Percentiles rank a stretch among this genome's conserved stretches.
These are phyloP conservation scores for Sordariomycetes sp. DNA, from an alignment of 2,329 filamentous ascomycete genomes.

Conservation along the genomic window DNA sequence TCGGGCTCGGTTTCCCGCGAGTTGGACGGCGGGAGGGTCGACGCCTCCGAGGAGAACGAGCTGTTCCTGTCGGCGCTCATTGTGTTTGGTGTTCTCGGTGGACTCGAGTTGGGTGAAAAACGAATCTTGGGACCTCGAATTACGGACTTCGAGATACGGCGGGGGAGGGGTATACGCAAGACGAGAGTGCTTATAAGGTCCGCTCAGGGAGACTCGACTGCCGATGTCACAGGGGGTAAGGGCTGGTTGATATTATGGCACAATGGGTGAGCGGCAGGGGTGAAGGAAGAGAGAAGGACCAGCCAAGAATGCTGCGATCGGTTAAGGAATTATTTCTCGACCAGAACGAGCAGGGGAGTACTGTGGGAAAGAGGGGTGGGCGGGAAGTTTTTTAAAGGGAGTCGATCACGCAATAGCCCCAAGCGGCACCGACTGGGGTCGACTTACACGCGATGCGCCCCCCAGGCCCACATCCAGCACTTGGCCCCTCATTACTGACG, in stretches of 20 bases:
- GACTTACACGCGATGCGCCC: conserved; percentile 3
- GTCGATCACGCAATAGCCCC: conserved; percentile 8
- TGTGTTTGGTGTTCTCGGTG: not conserved
- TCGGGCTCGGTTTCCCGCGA: conserved; percentile 39
- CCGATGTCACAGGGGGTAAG: not conserved
- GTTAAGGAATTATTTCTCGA: not conserved
- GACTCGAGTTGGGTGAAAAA: not conserved
- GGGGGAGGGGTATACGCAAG: not conserved
- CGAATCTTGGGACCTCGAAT: not conserved
- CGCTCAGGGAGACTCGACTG: not conserved
- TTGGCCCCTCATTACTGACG: not conserved
- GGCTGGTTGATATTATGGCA: not conserved
- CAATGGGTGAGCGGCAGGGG: not conserved
- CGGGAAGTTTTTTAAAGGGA: conserved; percentile 6
- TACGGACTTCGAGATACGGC: not conserved
- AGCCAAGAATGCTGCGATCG: not conserved
- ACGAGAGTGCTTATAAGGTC: not conserved
- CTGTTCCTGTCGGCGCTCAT: not conserved
- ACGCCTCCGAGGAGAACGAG: conserved; percentile 8
- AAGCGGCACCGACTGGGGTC: not conserved
- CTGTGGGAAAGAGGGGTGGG: conserved; percentile 4
- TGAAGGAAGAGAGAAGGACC: not conserved
- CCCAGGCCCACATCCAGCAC: not conserved
- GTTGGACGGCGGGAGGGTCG: conserved; percentile 26
- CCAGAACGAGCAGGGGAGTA: not conserved